phyloP scores from a whole-genome alignment of 2,329 filamentous ascomycete species.

The Chrysoporthe cubensis region DNA sequence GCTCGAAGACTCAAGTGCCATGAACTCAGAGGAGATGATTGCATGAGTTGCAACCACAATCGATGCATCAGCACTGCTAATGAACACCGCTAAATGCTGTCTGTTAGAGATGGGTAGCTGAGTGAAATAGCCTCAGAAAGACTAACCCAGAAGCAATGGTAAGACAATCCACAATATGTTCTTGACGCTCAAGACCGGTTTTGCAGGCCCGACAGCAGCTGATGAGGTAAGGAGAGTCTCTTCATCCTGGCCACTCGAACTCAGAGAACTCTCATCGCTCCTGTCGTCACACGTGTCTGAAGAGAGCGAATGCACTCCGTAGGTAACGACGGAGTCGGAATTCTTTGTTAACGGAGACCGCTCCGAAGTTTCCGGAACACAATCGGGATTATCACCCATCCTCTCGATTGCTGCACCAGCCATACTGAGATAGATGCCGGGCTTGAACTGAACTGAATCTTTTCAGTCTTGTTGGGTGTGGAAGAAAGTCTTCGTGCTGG shows the following conservation, averaged over 20 bases:
- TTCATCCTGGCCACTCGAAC: constrained; percentile 11
- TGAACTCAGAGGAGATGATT: constrained; percentile 64
- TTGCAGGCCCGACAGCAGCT: background rate
- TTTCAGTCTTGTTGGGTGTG: background rate
- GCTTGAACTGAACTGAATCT: too few relatives aligned
- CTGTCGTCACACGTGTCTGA: constrained; percentile 3
- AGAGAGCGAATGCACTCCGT: constrained; percentile 7
- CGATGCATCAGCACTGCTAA: constrained; percentile 66
- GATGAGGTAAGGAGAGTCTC: constrained; percentile 18
- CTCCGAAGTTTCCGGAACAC: constrained; percentile 10
- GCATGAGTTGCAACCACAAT: constrained; percentile 70
- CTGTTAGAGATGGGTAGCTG: background rate
- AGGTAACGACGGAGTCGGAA: background rate
- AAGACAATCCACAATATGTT: constrained; percentile 33
- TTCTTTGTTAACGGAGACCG: constrained; percentile 18
- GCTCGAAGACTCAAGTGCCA: constrained; percentile 57
- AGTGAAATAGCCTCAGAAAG: background rate
- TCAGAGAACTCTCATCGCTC: constrained; percentile 6
- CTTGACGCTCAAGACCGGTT: background rate
- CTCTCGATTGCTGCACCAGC: background rate
- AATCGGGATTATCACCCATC: background rate
- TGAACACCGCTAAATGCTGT: constrained; percentile 57
- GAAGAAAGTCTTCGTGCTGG: background rate
- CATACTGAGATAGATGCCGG: background rate
- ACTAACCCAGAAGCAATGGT: constrained; percentile 34